Base-by-base conservation (phyloP, 371 early-diverging fungal genomes). In the Mucor saturninus region DNA sequence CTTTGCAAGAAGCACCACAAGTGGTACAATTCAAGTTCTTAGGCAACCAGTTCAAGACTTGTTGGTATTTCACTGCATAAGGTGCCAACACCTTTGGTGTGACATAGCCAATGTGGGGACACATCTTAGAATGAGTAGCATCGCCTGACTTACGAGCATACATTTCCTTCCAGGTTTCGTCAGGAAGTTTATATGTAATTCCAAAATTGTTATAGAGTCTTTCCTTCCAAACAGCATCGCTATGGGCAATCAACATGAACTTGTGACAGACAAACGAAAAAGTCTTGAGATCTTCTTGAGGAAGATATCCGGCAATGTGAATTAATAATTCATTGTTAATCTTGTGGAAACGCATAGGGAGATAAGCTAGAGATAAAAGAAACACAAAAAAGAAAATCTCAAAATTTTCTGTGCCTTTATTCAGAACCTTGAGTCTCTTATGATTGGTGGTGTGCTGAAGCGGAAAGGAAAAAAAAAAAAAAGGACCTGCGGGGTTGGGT, bases 91-190 rank as follows among this genome's bases (percentile, higher is more conserved):
- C 56, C 2, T 60, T 59, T 1, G 59, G 58, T 3, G 64, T 62
- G 0, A 80, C 73, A 61, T 53, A 29, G 13, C 78, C 69, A n/a
- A 81, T 39, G 52, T 81, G 81, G 14, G 81, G 81, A 42, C 81
- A 81, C 15, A 81, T 70, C 15, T 70, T 54, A 39, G 69, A 76
- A 43, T 81, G 49, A 13, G 61, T 39, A 13, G 78, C 76, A 52
- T 81, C 81, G 5, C 69, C 62, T 7, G 59, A 26, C 51, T 78
- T 78, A 2, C 71, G 65, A 8, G 48, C 56, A 40, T 76, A 81
- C 72, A 74, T 69, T 7, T 71, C 72, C 54, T 69, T 76, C 81
- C 81, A 81, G 0, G 58, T 60, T 15, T 77, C 73, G 0, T 73
- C 50, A 0, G 76, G 75, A 26, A 73, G 56, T 37, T 81, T 81